Evolutionary conservation across 768 basidiomycete genomes (phyloP).

Genomic region (Boletus insuetus): DNA sequence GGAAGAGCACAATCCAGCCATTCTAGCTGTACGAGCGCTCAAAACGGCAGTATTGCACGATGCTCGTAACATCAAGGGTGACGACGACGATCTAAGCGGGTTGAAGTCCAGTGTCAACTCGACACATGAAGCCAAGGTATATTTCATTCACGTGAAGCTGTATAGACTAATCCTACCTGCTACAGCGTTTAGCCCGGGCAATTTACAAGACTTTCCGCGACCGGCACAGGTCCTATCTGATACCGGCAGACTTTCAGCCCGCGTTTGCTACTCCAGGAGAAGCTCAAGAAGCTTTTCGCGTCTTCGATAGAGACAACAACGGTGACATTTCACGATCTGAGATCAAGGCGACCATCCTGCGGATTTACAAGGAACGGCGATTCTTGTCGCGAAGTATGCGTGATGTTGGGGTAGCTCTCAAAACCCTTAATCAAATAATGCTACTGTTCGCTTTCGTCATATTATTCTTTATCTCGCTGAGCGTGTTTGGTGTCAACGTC

Average conservation of each 20-base stretch:
- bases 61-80: constrained; percentile 64
- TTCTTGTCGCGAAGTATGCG: constrained; percentile 74
- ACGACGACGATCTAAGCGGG: constrained; percentile 39
- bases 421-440: constrained; percentile 61
- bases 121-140: constrained; percentile 65
- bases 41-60: constrained; percentile 74
- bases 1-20: constrained; percentile 39
- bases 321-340: constrained; percentile 76
- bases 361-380: constrained; percentile 76
- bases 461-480: constrained; percentile 70
- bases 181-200: constrained; percentile 62
- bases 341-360: constrained; percentile 64
- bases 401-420: constrained; percentile 67
- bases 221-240: constrained; percentile 54
- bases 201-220: constrained; percentile 62
- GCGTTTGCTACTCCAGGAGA: constrained; percentile 57
- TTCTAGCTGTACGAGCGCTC: constrained; percentile 60
- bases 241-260: constrained; percentile 67
- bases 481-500: constrained; percentile 67
- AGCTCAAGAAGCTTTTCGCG: constrained; percentile 66
- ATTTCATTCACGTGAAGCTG: neutral
- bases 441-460: constrained; percentile 61
- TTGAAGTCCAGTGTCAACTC: constrained; percentile 55
- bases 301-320: constrained; percentile 75
- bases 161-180: neutral